A percentile compares a stretch with the other conserved stretches of the same genome.
Conservation (phyloP, 164 flowering plant genomes). For the Saururus chinensis region DNA sequence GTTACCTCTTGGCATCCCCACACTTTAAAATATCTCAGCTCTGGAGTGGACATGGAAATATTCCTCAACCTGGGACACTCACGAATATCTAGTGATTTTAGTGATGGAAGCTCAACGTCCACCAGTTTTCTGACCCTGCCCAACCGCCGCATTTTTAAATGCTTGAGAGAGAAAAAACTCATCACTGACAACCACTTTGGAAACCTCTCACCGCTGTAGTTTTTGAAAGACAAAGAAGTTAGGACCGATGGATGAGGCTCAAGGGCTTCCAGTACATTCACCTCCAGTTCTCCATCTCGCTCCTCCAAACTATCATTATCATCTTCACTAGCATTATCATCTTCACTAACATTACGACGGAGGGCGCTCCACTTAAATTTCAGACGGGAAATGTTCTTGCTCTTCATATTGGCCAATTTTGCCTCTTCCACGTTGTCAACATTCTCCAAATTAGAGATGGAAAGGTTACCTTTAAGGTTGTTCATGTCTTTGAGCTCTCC, state of each 20-base stretch:
- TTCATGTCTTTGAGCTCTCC: slow-evolving; percentile 12
- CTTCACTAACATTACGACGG: too few relatives aligned
- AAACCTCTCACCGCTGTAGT: slow-evolving; percentile 15
- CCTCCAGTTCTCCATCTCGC: background rate
- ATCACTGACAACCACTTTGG: slow-evolving; percentile 22
- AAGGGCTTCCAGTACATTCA: slow-evolving; percentile 14
- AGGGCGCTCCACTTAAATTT: slow-evolving; percentile 12
- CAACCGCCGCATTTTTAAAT: slow-evolving; percentile 2
- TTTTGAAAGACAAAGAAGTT: background rate
- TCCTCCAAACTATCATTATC: background rate
- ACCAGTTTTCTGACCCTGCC: slow-evolving; percentile 7
- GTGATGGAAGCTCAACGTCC: slow-evolving; percentile 18
- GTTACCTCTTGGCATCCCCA: too few relatives aligned
- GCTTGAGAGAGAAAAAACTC: slow-evolving; percentile 7
- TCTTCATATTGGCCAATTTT: slow-evolving; percentile 8
- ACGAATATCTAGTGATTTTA: too few relatives aligned
- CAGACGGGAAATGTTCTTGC: slow-evolving; percentile 11
- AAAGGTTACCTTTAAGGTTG: slow-evolving; percentile 8
- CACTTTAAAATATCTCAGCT: too few relatives aligned
- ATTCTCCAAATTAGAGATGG: slow-evolving; percentile 14
- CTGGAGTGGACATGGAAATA: too few relatives aligned
- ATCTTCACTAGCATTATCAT: too few relatives aligned
- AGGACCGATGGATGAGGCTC: slow-evolving; percentile 14
- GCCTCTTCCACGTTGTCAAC: slow-evolving; percentile 9
- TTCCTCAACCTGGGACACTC: too few relatives aligned